These are phyloP conservation scores for Aureobasidium lini DNA, from an alignment of 2,329 filamentous ascomycete genomes.

Conservation along the genomic window DNA sequence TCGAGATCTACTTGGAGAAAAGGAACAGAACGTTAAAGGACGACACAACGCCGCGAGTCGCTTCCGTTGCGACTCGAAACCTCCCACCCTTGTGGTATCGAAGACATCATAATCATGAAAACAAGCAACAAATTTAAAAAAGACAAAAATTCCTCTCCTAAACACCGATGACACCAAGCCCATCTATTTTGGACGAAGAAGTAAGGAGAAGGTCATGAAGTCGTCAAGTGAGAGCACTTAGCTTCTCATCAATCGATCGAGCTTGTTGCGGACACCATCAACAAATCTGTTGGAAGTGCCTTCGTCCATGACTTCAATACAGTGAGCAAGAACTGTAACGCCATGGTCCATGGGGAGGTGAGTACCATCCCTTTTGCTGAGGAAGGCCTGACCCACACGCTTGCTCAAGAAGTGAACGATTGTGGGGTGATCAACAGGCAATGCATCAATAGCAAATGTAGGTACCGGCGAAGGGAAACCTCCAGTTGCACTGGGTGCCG, in stretches of 20 bases:
- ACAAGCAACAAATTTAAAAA: not conserved
- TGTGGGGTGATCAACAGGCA: conserved; percentile 44
- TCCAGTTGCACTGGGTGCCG: conserved; percentile 28
- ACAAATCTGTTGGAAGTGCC: conserved; percentile 46
- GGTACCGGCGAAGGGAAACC: conserved; percentile 31
- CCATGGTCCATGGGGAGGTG: conserved; percentile 41
- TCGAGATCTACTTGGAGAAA: not conserved
- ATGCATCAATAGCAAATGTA: conserved; percentile 44
- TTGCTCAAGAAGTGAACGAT: conserved; percentile 47
- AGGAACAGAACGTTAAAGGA: not conserved
- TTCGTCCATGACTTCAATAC: conserved; percentile 46
- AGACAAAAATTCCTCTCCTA: not conserved
- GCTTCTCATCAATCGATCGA: conserved; percentile 37
- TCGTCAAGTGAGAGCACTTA: conserved; percentile 15
- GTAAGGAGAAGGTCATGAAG: not conserved
- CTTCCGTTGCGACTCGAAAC: not conserved
- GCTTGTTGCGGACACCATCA: conserved; percentile 48
- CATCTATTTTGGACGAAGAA: conserved; percentile 5
- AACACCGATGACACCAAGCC: not conserved
- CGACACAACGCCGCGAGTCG: not conserved
- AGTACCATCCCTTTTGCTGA: conserved; percentile 44
- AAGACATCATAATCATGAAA: not conserved
- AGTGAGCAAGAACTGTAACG: conserved; percentile 43
- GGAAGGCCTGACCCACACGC: conserved; percentile 45
- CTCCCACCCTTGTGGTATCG: not conserved